Evolutionary conservation across 257 asterid species (phyloP).

Genomic region (Ilex asprella): DNA sequence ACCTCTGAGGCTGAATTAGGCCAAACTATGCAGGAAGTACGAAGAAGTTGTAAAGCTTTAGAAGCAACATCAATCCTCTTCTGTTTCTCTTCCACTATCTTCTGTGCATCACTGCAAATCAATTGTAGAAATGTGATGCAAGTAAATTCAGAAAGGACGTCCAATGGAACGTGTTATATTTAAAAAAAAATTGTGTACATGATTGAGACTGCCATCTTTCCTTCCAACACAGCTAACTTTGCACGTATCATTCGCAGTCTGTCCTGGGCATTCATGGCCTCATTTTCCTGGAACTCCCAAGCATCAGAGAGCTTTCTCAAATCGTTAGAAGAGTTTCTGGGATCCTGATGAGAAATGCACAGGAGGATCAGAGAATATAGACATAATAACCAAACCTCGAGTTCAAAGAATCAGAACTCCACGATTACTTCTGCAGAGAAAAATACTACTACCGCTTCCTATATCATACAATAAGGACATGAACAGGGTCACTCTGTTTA

Average conservation of each 20-base stretch:
- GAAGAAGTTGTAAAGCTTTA: conserved; percentile 59
- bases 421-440: not conserved
- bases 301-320: conserved; percentile 60
- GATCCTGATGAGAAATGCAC: conserved; percentile 31
- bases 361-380: not conserved
- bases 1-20: conserved; percentile 77
- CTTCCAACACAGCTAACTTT: conserved; percentile 67
- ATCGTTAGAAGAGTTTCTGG: conserved; percentile 29
- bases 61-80: conserved; percentile 47
- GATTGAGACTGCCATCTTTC: conserved; percentile 45
- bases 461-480: too few relatives aligned
- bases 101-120: conserved; percentile 56
- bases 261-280: conserved; percentile 54
- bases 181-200: too few relatives aligned
- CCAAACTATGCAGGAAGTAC: conserved; percentile 56
- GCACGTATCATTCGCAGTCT: conserved; percentile 64
- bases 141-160: too few relatives aligned
- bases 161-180: too few relatives aligned
- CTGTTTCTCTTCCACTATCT: conserved; percentile 48
- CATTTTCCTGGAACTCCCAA: conserved; percentile 78
- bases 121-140: not conserved
- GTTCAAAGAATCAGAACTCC: conserved; percentile 2
- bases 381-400: not conserved
- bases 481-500: too few relatives aligned
- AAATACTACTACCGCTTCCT: too few relatives aligned